A percentile compares a stretch with the other conserved stretches of the same genome.
Conservation (phyloP, 495 filamentous ascomycete genomes). For the Daldinia vernicosa region DNA sequence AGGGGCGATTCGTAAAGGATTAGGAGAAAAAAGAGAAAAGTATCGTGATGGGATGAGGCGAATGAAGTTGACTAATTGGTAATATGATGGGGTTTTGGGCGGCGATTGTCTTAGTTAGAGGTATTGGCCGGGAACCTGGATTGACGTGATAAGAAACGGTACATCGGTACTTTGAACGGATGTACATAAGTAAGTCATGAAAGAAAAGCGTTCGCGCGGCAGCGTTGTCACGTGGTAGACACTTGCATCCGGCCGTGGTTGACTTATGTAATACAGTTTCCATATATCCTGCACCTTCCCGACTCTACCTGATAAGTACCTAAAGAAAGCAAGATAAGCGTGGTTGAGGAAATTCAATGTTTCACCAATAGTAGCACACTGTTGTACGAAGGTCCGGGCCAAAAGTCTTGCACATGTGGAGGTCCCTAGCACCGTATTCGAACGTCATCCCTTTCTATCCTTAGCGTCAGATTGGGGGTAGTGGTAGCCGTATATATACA, state of each 20-base stretch:
- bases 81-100: constrained; percentile 18
- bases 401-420: too few relatives aligned
- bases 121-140: constrained; percentile 5
- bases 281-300: neutral
- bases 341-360: neutral
- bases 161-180: constrained; percentile 2
- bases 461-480: too few relatives aligned
- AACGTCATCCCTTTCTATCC: too few relatives aligned
- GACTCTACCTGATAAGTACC: neutral
- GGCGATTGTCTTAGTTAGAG: constrained; percentile 34
- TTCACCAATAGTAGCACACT: neutral
- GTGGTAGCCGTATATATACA: too few relatives aligned
- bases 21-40: constrained; percentile 7
- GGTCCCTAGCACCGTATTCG: too few relatives aligned
- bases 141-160: constrained; percentile 33
- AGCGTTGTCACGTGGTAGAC: neutral
- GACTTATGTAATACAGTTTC: neutral
- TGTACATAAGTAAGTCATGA: neutral
- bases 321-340: too few relatives aligned
- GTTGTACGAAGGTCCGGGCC: too few relatives aligned
- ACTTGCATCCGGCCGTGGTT: neutral
- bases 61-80: constrained; percentile 26
- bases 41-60: constrained; percentile 10
- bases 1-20: neutral
- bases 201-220: neutral